Base-by-base conservation (phyloP, 352 stramenopile species). In the Lagenidium sp. region DNA sequence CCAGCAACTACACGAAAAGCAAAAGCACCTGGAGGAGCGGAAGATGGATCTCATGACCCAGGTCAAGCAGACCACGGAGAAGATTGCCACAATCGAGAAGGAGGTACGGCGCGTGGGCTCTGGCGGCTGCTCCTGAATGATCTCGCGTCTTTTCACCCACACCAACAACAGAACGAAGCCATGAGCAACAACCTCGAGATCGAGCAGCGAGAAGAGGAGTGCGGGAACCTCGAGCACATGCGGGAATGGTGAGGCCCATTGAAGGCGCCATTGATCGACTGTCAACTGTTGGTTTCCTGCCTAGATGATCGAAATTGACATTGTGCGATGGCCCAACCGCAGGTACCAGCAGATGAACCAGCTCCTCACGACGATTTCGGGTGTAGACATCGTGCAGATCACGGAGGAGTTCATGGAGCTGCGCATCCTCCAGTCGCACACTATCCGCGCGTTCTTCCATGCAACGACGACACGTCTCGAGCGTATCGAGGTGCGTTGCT, bases 131-230 rank as follows among this genome's bases (percentile, higher is more conserved):
- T 30, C 13, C 18, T 31, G 11, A 41, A 19, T 34, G 26, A 24
- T 31, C 18, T 8, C 5, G 7, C 19, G 16, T 16, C 21, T 45
- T 3, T 21, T 41, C 13, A 36, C 4, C 15, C 7, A 13, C 8
- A 18, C 20, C 13, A 23, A 16, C 38, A 12, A 25, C 15, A 84
- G 65, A 88, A 85, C 42, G 70, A 83, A 21, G 26, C 78, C 18
- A 64, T 60, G 8, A 88, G 70, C 58, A 81, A 77, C 22, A 73
- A 88, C 28, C 50, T 79, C 2, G 65, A 85, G 26, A 66, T 78
- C 19, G 85, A 89, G 63, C 68, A 82, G 42, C 68, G 71, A 25
- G 71, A 89, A 37, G 68, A 85, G 24, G 71, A 89, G 35, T 84
- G 68, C 41, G 68, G 70, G 36, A 68, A 69, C 22, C 56, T 89